Evolutionary conservation across 495 filamentous ascomycete species (phyloP).

Genomic region (Lepidopterella palustris): DNA sequence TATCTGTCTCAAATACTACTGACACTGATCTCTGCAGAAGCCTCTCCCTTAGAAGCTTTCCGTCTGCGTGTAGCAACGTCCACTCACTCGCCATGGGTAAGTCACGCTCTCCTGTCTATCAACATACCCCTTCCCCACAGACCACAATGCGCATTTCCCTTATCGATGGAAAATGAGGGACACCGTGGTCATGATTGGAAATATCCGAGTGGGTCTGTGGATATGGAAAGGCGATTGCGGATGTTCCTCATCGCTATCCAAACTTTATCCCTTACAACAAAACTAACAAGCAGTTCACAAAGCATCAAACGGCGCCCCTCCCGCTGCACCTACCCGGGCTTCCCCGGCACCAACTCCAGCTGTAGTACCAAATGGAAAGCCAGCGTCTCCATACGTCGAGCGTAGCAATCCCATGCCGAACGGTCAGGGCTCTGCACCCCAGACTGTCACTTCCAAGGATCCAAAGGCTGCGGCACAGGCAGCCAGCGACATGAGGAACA

Average conservation of each 20-base stretch:
- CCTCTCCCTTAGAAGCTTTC: slow-evolving; percentile 24
- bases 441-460: slow-evolving; percentile 73
- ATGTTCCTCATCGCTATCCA: not conserved
- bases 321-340: slow-evolving; percentile 31
- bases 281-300: slow-evolving; percentile 6
- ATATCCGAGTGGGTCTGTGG: not conserved
- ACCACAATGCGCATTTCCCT: not conserved
- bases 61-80: slow-evolving; percentile 24
- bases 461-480: slow-evolving; percentile 71
- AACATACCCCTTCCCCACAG: not conserved
- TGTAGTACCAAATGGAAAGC: slow-evolving; percentile 46
- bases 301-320: slow-evolving; percentile 30
- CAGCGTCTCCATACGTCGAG: slow-evolving; percentile 52
- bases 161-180: not conserved
- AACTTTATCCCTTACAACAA: slow-evolving; percentile 1
- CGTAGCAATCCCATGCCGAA: slow-evolving; percentile 58
- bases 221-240: not conserved
- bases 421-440: slow-evolving; percentile 45
- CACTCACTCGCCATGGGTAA: slow-evolving; percentile 35
- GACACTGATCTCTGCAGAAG: slow-evolving; percentile 13
- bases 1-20: slow-evolving; percentile 4
- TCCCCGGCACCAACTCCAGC: slow-evolving; percentile 31
- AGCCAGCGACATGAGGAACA: slow-evolving; percentile 86
- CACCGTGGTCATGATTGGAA: not conserved
- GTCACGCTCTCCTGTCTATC: slow-evolving; percentile 16